Base-by-base conservation (phyloP, 495 filamentous ascomycete genomes). In the Cladorrhinum samala region DNA sequence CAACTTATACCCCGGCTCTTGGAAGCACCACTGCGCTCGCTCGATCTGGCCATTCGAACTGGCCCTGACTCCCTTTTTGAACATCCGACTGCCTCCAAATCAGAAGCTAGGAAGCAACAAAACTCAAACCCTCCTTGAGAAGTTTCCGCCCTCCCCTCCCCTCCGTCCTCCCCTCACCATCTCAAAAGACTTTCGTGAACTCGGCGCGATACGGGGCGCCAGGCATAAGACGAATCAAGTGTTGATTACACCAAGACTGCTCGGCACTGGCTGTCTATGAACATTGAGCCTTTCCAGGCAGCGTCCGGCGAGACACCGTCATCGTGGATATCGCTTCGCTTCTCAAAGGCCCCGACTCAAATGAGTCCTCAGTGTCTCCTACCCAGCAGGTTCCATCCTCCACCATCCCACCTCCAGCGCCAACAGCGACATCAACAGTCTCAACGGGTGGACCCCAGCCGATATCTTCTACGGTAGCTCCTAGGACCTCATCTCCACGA, bases 251-350 rank as follows among this genome's bases (percentile, higher is more conserved):
- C 45, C 49, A n/a, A n/a, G n/a, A n/a, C 54, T 46, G 60, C 58
- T 50, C 46, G 14, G 44, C 43, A 46, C 33, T 37, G 36, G 52
- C 20, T 47, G 53, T 57, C 51, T 53, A 63, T 61, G 60, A 58
- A 44, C 47, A 18, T 27, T 24, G 39, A 47, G 62, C 53, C 60
- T 44, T 58, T 59, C 25, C 47, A 65, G 65, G 65, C 59, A 60
- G 40, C 42, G 44, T 49, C 54, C 51, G 50, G 60, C 55, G 60
- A 71, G 68, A 67, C 68, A 73, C 82, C 79, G 83, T 72, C 83
- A 89, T 78, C 81, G 85, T 91, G 87, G 87, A 91, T 89, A 88
- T 91, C 85, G 80, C 84, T 76, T 83, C 83, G 46, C 79, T 91
- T 62, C 80, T 91, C 68, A 87, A 86, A 75, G 77, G 77, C 65